Base-by-base conservation (phyloP, 345 rosid species). In the Euphorbia tirucalli region DNA sequence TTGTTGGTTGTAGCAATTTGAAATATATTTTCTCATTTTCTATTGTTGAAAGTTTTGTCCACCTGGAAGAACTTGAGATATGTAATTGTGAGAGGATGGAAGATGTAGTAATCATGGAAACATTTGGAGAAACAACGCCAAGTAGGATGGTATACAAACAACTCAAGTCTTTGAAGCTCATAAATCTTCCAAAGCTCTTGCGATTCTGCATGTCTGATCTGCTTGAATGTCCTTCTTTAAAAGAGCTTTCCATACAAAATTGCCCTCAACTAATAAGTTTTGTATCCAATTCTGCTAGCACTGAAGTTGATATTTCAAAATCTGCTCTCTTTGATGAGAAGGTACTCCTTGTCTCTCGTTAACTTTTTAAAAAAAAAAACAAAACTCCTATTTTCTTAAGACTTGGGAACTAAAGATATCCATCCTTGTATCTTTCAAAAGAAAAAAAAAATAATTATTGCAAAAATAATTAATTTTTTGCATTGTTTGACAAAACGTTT, bases 101-200 rank as follows among this genome's bases (percentile, higher is more conserved):
- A 55, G 9, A 31, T n/a, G n/a, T n/a, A n/a, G n/a, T n/a, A n/a
- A n/a, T n/a, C n/a, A n/a, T n/a, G n/a, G n/a, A n/a, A n/a, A n/a
- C n/a, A n/a, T n/a, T n/a, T n/a, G n/a, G n/a, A n/a, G n/a, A n/a
- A n/a, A n/a, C n/a, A n/a, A n/a, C n/a, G n/a, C n/a, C n/a, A n/a
- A n/a, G n/a, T n/a, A n/a, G n/a, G n/a, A n/a, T n/a, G n/a, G n/a
- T n/a, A n/a, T n/a, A n/a, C n/a, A n/a, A n/a, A n/a, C n/a, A n/a
- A n/a, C n/a, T n/a, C n/a, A n/a, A n/a, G n/a, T n/a, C n/a, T n/a
- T n/a, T n/a, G n/a, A n/a, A n/a, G n/a, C n/a, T n/a, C n/a, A n/a
- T n/a, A n/a, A n/a, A n/a, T n/a, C n/a, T n/a, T 48, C 76, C 76
- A 1, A 67, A 71, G 43, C 71, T 77, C 10, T 0, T 3, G 2